phyloP scores from a whole-genome alignment of 2,329 filamentous ascomycete species.

The Botrytis cinerea region DNA sequence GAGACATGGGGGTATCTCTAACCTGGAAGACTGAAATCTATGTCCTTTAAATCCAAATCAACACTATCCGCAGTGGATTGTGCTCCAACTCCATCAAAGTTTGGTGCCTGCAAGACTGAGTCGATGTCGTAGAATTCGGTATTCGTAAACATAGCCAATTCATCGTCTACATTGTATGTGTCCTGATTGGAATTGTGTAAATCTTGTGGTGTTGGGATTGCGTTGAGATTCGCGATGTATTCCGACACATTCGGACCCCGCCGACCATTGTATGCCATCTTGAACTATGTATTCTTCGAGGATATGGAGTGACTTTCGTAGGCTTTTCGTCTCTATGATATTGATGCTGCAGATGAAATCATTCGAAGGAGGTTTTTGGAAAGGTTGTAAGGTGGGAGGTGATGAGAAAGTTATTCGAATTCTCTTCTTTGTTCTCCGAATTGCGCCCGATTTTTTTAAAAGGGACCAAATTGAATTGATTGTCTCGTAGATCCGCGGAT shows the following conservation, averaged over 20 bases:
- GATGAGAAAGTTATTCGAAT: not conserved
- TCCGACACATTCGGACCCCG: constrained; percentile 85
- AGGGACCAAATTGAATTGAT: not conserved
- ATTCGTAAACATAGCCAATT: constrained; percentile 79
- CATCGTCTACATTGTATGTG: constrained; percentile 65
- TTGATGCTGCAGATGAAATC: not conserved
- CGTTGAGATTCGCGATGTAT: constrained; percentile 85
- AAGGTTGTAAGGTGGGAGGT: not conserved
- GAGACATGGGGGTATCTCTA: constrained; percentile 12
- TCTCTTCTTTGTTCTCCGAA: constrained; percentile 21
- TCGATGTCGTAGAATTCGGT: constrained; percentile 82
- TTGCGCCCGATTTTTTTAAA: constrained; percentile 8
- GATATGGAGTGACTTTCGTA: not conserved
- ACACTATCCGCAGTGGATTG: constrained; percentile 22
- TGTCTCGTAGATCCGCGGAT: not conserved
- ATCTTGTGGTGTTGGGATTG: constrained; percentile 63
- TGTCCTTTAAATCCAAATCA: constrained; percentile 29
- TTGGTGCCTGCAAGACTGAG: constrained; percentile 52
- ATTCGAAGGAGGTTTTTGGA: not conserved
- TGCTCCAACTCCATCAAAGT: constrained; percentile 28
- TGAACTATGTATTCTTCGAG: constrained; percentile 41
- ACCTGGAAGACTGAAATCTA: constrained; percentile 29
- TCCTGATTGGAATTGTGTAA: constrained; percentile 53
- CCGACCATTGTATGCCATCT: constrained; percentile 76
- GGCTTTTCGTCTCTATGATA: constrained; percentile 5